Percentiles rank a stretch among this genome's conserved stretches.
Conservation (phyloP, 805 yeast species). For the Pichia nanzhaoensis region DNA sequence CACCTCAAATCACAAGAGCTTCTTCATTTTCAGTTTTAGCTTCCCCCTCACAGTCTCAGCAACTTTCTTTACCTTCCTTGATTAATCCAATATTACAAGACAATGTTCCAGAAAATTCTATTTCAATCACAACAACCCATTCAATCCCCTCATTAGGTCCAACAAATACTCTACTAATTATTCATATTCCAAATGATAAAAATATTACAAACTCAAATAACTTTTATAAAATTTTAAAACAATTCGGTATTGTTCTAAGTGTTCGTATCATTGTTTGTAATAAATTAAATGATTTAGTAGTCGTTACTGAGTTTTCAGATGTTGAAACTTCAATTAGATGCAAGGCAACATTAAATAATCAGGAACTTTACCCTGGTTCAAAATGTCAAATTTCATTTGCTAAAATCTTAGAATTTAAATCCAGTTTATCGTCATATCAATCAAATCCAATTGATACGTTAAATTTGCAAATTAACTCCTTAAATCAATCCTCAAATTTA, state of each 20-base stretch:
- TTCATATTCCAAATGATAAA: constrained; percentile 59
- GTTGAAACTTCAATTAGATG: constrained; percentile 76
- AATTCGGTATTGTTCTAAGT: constrained; percentile 55
- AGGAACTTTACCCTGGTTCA: constrained; percentile 74
- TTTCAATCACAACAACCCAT: constrained; percentile 63
- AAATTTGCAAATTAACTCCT: constrained; percentile 2
- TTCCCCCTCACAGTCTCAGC: constrained; percentile 4
- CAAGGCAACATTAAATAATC: constrained; percentile 69
- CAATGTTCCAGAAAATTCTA: constrained; percentile 51
- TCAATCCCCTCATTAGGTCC: constrained; percentile 69
- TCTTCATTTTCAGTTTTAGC: constrained; percentile 16
- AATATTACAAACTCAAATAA: constrained; percentile 45
- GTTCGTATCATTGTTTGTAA: constrained; percentile 49
- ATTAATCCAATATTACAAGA: constrained; percentile 35
- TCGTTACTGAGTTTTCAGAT: constrained; percentile 65
- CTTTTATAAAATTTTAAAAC: constrained; percentile 43
- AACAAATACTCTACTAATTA: constrained; percentile 68
- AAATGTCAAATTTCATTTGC: constrained; percentile 82
- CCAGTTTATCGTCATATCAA: neutral
- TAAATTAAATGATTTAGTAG: constrained; percentile 32
- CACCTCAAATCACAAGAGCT: constrained; percentile 17
- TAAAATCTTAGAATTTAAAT: constrained; percentile 36
- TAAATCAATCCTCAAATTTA: constrained; percentile 3
- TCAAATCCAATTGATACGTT: constrained; percentile 7
- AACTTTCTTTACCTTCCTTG: constrained; percentile 8